Conservation (phyloP, 2,329 filamentous ascomycete species). For the Ophiostoma perfectum region DNA sequence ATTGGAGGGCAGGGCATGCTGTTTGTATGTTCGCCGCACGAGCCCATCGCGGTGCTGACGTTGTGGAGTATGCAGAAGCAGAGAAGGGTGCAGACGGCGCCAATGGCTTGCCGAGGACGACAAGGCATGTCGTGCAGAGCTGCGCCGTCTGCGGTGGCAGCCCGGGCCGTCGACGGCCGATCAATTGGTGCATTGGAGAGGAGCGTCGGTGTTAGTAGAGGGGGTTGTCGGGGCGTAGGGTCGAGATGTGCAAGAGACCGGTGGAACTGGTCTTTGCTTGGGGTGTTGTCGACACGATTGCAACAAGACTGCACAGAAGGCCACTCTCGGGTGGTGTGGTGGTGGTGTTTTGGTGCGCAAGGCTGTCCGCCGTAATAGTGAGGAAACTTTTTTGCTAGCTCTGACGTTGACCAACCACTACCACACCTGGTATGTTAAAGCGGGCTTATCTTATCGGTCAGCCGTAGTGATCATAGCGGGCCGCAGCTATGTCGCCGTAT, state of each 20-base stretch:
- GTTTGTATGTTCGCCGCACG: neutral
- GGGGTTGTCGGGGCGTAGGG: neutral
- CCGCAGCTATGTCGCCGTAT: neutral
- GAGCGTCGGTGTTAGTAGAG: too few relatives aligned
- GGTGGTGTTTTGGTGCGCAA: neutral
- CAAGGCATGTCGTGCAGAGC: slow-evolving; percentile 15
- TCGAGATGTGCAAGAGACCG: neutral
- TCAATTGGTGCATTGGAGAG: slow-evolving; percentile 17
- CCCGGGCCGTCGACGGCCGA: slow-evolving; percentile 13
- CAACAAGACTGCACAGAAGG: neutral
- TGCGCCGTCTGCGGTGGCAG: slow-evolving; percentile 10
- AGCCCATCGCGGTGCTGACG: neutral
- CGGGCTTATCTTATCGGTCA: neutral
- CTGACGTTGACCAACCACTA: neutral
- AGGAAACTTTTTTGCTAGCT: slow-evolving; percentile 4
- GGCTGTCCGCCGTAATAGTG: neutral
- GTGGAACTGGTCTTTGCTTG: neutral
- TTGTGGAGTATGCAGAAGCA: neutral
- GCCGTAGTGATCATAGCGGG: neutral
- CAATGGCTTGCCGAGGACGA: neutral
- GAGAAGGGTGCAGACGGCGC: neutral
- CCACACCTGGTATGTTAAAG: neutral
- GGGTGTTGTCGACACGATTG: neutral
- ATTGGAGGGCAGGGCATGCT: neutral
- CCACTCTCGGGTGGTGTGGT: neutral